A percentile compares a stretch with the other conserved stretches of the same genome.
These are phyloP conservation scores for Cladorrhinum sp. DNA, from an alignment of 2,329 filamentous ascomycete species.

Conservation along the genomic window DNA sequence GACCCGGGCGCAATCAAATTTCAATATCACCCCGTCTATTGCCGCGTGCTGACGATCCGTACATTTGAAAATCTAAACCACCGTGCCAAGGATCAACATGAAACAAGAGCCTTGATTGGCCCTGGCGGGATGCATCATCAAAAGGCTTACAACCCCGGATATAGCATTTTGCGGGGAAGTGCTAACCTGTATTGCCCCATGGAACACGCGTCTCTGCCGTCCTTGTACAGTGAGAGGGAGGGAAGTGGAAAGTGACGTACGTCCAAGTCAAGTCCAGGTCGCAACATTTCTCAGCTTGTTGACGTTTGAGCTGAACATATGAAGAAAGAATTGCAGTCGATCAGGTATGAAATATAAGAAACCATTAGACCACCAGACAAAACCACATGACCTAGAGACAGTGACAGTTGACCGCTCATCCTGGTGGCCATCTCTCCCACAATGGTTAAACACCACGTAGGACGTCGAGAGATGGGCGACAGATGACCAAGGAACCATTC, in stretches of 20 bases:
- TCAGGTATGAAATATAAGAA: no score
- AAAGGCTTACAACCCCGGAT: constrained; percentile 6
- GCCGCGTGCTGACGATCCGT: not conserved
- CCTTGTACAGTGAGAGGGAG: not conserved
- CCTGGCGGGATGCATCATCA: constrained; percentile 1
- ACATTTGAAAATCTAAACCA: not conserved
- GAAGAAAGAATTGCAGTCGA: not conserved
- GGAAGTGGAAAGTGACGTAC: not conserved
- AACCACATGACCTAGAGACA: no score
- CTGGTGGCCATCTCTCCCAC: no score
- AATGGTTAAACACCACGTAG: not conserved
- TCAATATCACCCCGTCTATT: not conserved
- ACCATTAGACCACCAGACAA: no score
- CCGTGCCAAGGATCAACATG: constrained; percentile 16
- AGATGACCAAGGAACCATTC: constrained; percentile 5
- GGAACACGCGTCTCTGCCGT: not conserved
- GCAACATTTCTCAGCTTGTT: not conserved
- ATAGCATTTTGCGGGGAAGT: constrained; percentile 13
- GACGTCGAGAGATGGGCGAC: not conserved
- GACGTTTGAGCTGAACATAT: not conserved
- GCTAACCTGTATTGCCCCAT: not conserved
- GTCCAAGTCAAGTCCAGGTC: not conserved
- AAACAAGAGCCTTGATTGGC: constrained; percentile 13
- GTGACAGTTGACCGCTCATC: no score
- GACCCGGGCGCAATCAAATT: no score